Conservation (phyloP, 306 rosid species). For the Cucumis melo region DNA sequence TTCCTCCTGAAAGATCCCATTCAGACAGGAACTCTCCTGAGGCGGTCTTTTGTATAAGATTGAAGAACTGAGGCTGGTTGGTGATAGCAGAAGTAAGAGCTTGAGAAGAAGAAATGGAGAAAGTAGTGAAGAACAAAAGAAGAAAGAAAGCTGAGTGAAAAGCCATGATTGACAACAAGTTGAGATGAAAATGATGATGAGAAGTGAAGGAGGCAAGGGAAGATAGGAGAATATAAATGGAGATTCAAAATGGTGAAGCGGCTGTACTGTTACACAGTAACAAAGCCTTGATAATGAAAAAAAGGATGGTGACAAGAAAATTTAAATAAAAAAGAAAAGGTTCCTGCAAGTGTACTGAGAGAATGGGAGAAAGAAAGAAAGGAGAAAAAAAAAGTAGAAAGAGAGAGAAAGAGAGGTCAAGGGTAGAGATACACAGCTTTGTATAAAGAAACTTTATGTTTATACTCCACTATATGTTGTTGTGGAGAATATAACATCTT, state of each 20-base stretch:
- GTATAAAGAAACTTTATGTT: slow-evolving; percentile 51
- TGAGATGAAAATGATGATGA: neutral
- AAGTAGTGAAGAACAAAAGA: slow-evolving; percentile 11
- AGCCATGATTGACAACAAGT: neutral
- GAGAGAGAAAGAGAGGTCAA: neutral
- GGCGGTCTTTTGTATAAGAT: slow-evolving; percentile 33
- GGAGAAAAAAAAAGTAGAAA: neutral
- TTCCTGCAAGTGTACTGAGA: neutral
- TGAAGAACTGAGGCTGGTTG: slow-evolving; percentile 41
- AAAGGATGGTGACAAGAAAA: neutral
- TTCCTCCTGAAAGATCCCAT: slow-evolving; percentile 32
- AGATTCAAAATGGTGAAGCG: slow-evolving; percentile 23
- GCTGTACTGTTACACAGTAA: neutral
- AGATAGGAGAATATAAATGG: slow-evolving; percentile 49
- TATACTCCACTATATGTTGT: slow-evolving; percentile 46
- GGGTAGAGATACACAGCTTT: neutral
- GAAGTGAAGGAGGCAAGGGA: slow-evolving; percentile 18
- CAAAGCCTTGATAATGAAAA: slow-evolving; percentile 6
- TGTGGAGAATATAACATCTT: slow-evolving; percentile 20
- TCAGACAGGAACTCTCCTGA: slow-evolving; percentile 30
- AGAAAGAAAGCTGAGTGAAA: slow-evolving; percentile 20
- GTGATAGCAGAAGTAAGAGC: neutral
- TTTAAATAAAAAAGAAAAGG: neutral
- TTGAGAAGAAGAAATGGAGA: slow-evolving; percentile 13
- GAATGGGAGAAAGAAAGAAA: neutral